Percentiles rank a stretch among this genome's conserved stretches.
phyloP scores from a whole-genome alignment of 1,284 basidiomycete genomes.

The Melampsora americana region DNA sequence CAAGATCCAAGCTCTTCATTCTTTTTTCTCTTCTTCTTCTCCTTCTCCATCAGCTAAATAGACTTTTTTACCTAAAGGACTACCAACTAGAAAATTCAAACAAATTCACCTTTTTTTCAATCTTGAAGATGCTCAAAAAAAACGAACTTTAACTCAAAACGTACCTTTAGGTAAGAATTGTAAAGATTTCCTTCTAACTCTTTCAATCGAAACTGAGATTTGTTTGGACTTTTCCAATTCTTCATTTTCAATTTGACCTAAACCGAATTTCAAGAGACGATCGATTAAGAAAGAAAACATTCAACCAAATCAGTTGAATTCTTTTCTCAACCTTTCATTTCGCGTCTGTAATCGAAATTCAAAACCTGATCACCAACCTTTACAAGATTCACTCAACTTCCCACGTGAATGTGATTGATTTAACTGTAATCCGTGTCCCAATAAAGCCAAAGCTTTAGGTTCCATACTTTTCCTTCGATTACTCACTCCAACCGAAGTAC shows the following conservation, averaged over 20 bases:
- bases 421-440: slow-evolving; percentile 16
- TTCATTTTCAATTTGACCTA: not conserved
- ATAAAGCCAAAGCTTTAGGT: slow-evolving; percentile 33
- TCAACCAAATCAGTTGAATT: no score
- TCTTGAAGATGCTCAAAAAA: no score
- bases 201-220: slow-evolving; percentile 22
- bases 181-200: slow-evolving; percentile 32
- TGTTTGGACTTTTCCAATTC: not conserved
- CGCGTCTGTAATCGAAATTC: no score
- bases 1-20: no score
- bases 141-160: no score
- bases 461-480: slow-evolving; percentile 43
- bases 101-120: not conserved
- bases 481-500: not conserved
- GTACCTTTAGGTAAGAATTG: slow-evolving; percentile 40
- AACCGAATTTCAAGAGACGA: no score
- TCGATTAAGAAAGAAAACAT: no score
- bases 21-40: no score
- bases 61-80: slow-evolving; percentile 14
- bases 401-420: not conserved
- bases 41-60: not conserved
- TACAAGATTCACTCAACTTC: not conserved
- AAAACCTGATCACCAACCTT: not conserved
- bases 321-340: no score
- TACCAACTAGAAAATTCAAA: slow-evolving; percentile 15